These are phyloP conservation scores for Chlorella sp. DNA, from an alignment of 139 green algal genomes.

Conservation along the genomic window DNA sequence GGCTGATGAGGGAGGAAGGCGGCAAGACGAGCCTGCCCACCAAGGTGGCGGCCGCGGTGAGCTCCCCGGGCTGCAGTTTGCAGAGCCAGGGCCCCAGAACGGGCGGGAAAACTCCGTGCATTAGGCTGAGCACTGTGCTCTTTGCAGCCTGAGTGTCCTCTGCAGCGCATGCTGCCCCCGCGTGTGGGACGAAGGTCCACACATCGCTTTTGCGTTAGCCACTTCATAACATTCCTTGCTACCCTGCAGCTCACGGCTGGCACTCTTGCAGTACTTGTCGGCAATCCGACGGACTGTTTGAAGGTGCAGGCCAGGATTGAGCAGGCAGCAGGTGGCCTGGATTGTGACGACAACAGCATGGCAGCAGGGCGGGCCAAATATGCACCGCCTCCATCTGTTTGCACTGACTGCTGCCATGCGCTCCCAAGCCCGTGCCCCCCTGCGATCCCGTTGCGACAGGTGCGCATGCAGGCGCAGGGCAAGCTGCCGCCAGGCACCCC, in stretches of 20 bases:
- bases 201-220: too few species aligned
- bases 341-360: not conserved
- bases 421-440: not conserved
- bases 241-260: not conserved
- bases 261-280: slow-evolving; percentile 15
- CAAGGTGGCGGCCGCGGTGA: slow-evolving; percentile 15
- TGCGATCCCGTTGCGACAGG: slow-evolving; percentile 81
- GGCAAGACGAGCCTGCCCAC: slow-evolving; percentile 2
- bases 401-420: not conserved
- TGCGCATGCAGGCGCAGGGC: slow-evolving; percentile 94
- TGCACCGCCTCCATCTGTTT: not conserved
- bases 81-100: too few species aligned
- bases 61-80: too few species aligned
- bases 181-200: too few species aligned
- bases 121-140: too few species aligned
- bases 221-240: too few species aligned
- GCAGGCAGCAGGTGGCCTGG: not conserved
- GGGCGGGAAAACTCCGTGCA: too few species aligned
- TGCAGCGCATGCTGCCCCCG: too few species aligned
- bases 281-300: not conserved
- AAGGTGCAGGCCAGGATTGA: not conserved
- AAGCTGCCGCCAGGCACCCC: slow-evolving; percentile 76
- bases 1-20: not conserved
- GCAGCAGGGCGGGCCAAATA: not conserved
- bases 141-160: too few species aligned